Conservation (phyloP, 495 filamentous ascomycete genomes). For the Hypoxylon cercidicola region DNA sequence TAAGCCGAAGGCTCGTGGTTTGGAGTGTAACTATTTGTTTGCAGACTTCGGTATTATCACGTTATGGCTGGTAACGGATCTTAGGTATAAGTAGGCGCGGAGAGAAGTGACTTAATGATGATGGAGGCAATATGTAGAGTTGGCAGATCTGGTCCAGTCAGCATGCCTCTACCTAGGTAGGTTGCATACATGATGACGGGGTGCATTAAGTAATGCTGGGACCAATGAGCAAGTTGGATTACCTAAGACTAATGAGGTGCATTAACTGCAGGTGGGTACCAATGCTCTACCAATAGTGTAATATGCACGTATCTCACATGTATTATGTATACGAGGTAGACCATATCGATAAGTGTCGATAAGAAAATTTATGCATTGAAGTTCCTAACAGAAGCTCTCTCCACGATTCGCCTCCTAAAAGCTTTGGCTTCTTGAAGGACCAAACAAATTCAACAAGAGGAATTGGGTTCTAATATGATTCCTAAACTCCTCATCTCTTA, state of each 20-base stretch:
- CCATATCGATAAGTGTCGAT: conserved; percentile 11
- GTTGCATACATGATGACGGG: conserved; percentile 22
- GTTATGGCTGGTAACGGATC: background rate
- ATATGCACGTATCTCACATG: background rate
- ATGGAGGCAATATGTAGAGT: conserved; percentile 11
- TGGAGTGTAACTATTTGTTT: background rate
- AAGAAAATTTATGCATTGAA: conserved; percentile 22
- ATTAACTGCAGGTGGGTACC: background rate
- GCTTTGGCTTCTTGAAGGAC: conserved; percentile 3
- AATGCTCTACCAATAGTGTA: background rate
- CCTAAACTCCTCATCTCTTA: conserved; percentile 12
- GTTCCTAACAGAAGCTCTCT: conserved; percentile 8
- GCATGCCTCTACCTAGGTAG: conserved; percentile 14
- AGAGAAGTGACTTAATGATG: conserved; percentile 2
- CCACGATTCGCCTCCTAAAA: conserved; percentile 14
- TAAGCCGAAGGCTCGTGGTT: background rate
- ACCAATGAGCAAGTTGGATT: too few relatives aligned
- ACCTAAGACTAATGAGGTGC: background rate
- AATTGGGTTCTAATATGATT: conserved; percentile 36
- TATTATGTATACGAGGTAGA: too few relatives aligned
- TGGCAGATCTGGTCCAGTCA: conserved; percentile 14
- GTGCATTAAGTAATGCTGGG: conserved; percentile 12
- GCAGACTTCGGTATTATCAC: background rate
- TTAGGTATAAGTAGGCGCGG: conserved; percentile 5
- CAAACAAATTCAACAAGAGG: conserved; percentile 4